phyloP scores from a whole-genome alignment of 495 filamentous ascomycete genomes.

The Lichenothelia convexa region DNA sequence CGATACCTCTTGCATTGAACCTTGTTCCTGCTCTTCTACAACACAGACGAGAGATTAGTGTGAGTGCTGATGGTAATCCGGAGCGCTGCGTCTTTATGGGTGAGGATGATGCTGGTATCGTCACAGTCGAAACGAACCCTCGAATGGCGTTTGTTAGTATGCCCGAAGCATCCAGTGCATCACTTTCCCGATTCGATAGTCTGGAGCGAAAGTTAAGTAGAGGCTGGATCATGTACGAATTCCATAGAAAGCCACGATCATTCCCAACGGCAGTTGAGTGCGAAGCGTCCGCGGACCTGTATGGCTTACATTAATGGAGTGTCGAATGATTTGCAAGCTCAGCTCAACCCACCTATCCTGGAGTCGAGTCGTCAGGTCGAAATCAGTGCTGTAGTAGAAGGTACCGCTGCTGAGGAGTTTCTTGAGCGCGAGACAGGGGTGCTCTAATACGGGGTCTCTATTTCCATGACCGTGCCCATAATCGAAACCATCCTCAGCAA shows the following conservation, averaged over 20 bases:
- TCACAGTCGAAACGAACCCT: slow-evolving; percentile 72
- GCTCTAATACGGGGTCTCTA: slow-evolving; percentile 51
- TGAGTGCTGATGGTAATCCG: slow-evolving; percentile 67
- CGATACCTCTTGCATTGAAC: slow-evolving; percentile 91
- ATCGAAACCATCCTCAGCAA: slow-evolving; percentile 29
- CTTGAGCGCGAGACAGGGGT: slow-evolving; percentile 76
- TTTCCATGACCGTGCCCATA: slow-evolving; percentile 41
- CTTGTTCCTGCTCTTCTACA: slow-evolving; percentile 84
- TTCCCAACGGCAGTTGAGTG: slow-evolving; percentile 63
- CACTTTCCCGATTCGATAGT: slow-evolving; percentile 50
- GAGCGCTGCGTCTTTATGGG: slow-evolving; percentile 28
- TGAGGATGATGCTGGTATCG: slow-evolving; percentile 50
- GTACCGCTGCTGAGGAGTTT: slow-evolving; percentile 88
- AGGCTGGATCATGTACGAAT: slow-evolving; percentile 91
- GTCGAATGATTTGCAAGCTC: no score
- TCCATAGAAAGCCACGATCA: slow-evolving; percentile 87
- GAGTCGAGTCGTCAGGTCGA: slow-evolving; percentile 83
- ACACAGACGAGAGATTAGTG: slow-evolving; percentile 78
- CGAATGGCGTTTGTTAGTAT: slow-evolving; percentile 88
- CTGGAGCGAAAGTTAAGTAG: slow-evolving; percentile 74
- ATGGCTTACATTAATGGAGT: no score
- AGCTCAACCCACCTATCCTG: slow-evolving; percentile 58
- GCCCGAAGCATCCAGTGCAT: slow-evolving; percentile 60
- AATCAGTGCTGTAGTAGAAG: slow-evolving; percentile 95
- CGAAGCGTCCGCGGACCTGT: slow-evolving; percentile 32